Evolutionary conservation across 1,284 basidiomycete genomes (phyloP).

Genomic region (Rhodofomes roseus): DNA sequence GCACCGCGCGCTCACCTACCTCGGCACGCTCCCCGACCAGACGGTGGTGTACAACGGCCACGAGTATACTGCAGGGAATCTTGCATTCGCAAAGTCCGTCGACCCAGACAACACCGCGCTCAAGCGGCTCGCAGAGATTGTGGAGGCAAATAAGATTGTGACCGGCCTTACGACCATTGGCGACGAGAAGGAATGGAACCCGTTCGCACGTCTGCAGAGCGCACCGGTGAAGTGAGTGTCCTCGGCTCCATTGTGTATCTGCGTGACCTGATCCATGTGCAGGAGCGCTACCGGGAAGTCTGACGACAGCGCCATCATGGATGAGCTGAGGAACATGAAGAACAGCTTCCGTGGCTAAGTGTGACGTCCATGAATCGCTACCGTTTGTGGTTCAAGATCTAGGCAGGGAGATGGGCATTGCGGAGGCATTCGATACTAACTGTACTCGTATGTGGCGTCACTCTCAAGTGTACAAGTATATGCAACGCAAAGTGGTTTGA

Average conservation of each 20-base stretch:
- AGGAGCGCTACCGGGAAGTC: conserved; percentile 48
- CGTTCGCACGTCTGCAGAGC: conserved; percentile 72
- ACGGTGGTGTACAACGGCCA: conserved; percentile 91
- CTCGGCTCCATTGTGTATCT: background rate
- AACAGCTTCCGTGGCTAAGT: conserved; percentile 67
- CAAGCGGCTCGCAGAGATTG: conserved; percentile 49
- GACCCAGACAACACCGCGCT: conserved; percentile 65
- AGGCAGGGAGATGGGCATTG: background rate
- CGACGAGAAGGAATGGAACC: conserved; percentile 85
- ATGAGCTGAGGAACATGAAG: conserved; percentile 76
- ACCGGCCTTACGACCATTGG: conserved; percentile 81
- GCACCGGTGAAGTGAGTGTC: conserved; percentile 51
- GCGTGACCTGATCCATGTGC: conserved; percentile 7
- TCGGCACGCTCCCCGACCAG: conserved; percentile 73
- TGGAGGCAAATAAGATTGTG: conserved; percentile 51
- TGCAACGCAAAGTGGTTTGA: background rate
- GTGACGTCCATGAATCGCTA: background rate
- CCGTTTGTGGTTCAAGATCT: background rate
- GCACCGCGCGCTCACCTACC: conserved; percentile 74
- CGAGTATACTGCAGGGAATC: conserved; percentile 79
- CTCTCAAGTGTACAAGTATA: background rate
- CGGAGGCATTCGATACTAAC: background rate
- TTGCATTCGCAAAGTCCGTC: conserved; percentile 61
- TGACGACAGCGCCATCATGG: conserved; percentile 62
- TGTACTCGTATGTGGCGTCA: background rate